Base-by-base conservation (phyloP, 1,139 yeast genomes). In the Blastobotrys ciferrii region DNA sequence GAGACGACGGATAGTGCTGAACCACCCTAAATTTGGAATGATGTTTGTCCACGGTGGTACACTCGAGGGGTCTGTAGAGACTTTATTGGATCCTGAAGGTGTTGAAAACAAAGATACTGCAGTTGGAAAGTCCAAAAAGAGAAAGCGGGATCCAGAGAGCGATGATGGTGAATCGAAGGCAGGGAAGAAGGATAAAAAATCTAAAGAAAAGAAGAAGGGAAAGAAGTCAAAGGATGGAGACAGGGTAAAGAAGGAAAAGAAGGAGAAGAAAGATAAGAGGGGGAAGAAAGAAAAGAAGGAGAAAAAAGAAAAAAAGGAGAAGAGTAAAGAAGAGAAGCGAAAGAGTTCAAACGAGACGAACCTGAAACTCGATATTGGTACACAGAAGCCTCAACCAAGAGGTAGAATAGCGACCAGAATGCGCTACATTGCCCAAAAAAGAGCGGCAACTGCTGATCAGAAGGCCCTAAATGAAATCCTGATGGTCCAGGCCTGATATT, bases 401-500 rank as follows among this genome's bases (percentile, higher is more conserved):
- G 81, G 88, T 1, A 76, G 95, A 62, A 70, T 85, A 45, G 85
- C 95, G 0, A 86, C 85, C 2, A 77, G 98, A 62, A 83, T 95
- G 14, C 82, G 80, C 64, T 89, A 88, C 83, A 89, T 91, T 50
- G 83, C 77, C 55, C 95, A 88, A 63, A 91, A 91, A 64, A 77
- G 92, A 60, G 95, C 95, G 5, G 89, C 97, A 1, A 89, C 91
- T 0, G 80, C 85, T 82, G 97, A 91, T 64, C 77, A 85, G 12
- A 83, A 87, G 64, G 89, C 96, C 19, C 76, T 91, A 54, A 88
- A 87, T 59, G 98, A 91, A 67, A 91, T 91, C 51, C 86, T 91
- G 65, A 91, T 91, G 98, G 80, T 87, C 17, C 50, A 47, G 41
- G 50, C 47, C 15, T 47, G 43, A 19, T 23, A n/a, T 3, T n/a